Percentiles rank a stretch among this genome's conserved stretches.
Conservation (phyloP, 2,329 filamentous ascomycete species). For the Colletotrichum orbiculare region DNA sequence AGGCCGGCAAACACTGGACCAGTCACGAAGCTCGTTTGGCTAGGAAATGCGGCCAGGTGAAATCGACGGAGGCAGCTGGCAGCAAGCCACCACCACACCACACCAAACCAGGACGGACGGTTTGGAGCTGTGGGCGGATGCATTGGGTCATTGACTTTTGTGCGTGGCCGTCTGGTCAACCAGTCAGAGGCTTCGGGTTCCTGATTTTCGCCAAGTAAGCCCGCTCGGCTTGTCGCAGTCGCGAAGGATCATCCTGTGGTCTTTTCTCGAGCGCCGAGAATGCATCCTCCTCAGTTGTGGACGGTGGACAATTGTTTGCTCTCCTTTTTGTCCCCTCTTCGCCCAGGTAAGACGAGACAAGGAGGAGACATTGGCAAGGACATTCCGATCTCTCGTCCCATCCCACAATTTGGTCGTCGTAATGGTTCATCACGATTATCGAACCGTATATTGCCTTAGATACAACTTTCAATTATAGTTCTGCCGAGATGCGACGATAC, state of each 20-base stretch:
- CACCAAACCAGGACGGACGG: not conserved
- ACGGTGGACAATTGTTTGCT: not conserved
- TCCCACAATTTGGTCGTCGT: too few species aligned
- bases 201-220: conserved; percentile 13
- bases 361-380: too few species aligned
- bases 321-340: too few species aligned
- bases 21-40: conserved; percentile 25
- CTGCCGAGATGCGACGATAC: conserved; percentile 6
- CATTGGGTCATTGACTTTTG: too few species aligned
- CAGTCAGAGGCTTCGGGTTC: conserved; percentile 13
- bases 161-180: not conserved
- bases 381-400: too few species aligned
- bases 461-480: not conserved
- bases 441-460: too few species aligned
- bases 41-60: conserved; percentile 19
- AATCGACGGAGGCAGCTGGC: conserved; percentile 14
- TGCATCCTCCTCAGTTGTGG: conserved; percentile 2
- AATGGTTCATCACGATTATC: too few species aligned
- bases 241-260: not conserved
- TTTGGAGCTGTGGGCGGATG: too few species aligned
- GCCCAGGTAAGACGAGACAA: too few species aligned
- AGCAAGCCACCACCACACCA: conserved; percentile 19
- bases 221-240: not conserved
- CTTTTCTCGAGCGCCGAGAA: not conserved
- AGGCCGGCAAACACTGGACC: conserved; percentile 32